These are phyloP conservation scores for Corrigiola litoralis DNA, from an alignment of 179 eudicot genomes.

Conservation along the genomic window DNA sequence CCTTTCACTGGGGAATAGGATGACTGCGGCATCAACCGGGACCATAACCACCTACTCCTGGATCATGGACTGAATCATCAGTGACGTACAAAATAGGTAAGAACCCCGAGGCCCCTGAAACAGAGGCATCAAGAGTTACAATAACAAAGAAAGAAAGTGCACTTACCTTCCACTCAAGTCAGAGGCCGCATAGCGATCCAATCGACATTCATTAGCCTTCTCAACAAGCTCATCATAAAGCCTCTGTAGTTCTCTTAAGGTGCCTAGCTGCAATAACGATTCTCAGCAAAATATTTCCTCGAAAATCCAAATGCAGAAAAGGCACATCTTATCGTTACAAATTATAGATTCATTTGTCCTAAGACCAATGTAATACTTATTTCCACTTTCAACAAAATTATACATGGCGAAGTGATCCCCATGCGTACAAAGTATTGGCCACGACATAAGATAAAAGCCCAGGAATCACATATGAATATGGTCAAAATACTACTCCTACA, in stretches of 20 bases:
- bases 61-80: conserved; percentile 16
- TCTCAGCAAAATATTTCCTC: conserved; percentile 7
- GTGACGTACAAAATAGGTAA: background rate
- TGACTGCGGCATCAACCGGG: conserved; percentile 66
- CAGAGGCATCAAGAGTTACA: background rate
- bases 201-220: conserved; percentile 52
- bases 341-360: background rate
- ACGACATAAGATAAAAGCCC: no score
- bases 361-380: background rate
- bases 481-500: no score
- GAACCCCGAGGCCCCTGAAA: background rate
- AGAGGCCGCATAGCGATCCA: conserved; percentile 67
- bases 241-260: conserved; percentile 68
- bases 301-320: background rate
- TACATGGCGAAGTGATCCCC: no score
- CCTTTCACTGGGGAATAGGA: conserved; percentile 72
- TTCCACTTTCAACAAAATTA: background rate
- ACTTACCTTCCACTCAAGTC: conserved; percentile 61
- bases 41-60: conserved; percentile 89
- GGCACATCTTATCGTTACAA: background rate
- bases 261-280: conserved; percentile 49
- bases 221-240: conserved; percentile 74
- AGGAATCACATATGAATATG: no score
- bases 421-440: no score
- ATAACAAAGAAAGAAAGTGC: background rate